Percentiles rank a stretch among this genome's conserved stretches.
Conservation (phyloP, 129 eudicot species). For the Artemisia tridentata region DNA sequence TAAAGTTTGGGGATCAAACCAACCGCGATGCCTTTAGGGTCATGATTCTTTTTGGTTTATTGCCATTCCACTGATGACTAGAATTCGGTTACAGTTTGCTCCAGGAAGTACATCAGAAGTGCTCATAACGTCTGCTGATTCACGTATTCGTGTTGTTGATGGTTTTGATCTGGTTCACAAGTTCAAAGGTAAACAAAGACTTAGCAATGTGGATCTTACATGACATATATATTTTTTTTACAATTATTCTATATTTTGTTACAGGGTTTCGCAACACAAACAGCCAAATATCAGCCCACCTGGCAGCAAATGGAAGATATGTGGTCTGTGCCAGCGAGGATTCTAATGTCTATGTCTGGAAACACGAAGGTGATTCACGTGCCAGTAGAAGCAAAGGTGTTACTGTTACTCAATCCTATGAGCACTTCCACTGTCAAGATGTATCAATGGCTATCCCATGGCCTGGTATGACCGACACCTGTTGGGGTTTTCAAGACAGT, state of each 20-base stretch:
- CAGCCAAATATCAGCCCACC: conserved; percentile 89
- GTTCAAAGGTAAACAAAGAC: conserved; percentile 66
- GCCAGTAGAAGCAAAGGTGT: conserved; percentile 74
- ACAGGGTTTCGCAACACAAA: conserved; percentile 86
- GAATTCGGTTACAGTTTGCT: conserved; percentile 66
- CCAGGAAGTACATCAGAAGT: conserved; percentile 93
- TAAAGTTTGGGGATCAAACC: neutral
- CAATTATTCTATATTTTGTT: neutral
- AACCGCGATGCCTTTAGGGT: neutral
- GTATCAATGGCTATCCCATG: conserved; percentile 92
- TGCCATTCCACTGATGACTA: conserved; percentile 12
- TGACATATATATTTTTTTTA: neutral
- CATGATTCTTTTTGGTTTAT: conserved; percentile 3
- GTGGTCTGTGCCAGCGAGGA: conserved; percentile 93
- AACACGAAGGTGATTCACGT: conserved; percentile 80
- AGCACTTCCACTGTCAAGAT: conserved; percentile 90
- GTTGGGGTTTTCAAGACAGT: conserved; percentile 47
- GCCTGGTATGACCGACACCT: conserved; percentile 68
- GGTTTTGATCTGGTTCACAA: conserved; percentile 83
- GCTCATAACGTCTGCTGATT: conserved; percentile 94
- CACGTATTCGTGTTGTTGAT: conserved; percentile 90
- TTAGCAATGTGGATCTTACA: neutral
- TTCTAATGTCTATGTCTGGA: conserved; percentile 88
- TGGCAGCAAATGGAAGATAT: conserved; percentile 77
- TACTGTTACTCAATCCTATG: conserved; percentile 72